These are phyloP conservation scores for Pseudotsuga menziesii DNA, from an alignment of 75 land plant species.

Conservation along the genomic window DNA sequence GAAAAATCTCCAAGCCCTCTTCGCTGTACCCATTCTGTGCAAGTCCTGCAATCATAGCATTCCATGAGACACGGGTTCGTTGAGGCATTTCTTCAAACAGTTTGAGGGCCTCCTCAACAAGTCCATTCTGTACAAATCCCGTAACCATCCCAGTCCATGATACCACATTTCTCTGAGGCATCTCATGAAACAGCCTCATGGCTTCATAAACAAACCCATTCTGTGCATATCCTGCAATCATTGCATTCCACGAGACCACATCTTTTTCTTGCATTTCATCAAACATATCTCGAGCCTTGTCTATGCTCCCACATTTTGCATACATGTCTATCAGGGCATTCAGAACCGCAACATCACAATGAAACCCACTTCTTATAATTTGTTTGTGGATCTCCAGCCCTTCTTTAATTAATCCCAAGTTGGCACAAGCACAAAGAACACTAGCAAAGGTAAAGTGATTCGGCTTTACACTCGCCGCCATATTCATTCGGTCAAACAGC, in stretches of 20 bases:
- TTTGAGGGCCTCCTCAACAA: constrained; percentile 8
- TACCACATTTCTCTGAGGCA: background rate
- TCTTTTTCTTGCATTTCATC: background rate
- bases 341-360: background rate
- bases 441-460: background rate
- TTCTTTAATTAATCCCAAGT: background rate
- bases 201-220: background rate
- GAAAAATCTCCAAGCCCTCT: constrained; percentile 16
- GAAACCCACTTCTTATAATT: background rate
- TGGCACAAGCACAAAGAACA: background rate
- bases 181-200: background rate
- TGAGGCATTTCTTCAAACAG: constrained; percentile 19
- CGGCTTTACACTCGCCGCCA: background rate
- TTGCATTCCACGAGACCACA: background rate
- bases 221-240: background rate
- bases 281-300: background rate
- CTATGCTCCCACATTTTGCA: background rate
- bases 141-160: constrained; percentile 14
- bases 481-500: constrained; percentile 12
- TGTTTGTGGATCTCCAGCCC: background rate
- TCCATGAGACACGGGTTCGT: constrained; percentile 23
- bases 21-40: constrained; percentile 14
- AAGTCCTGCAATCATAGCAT: constrained; percentile 25
- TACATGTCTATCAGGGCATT: background rate
- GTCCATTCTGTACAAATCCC: constrained; percentile 16